Conservation (phyloP, 2,329 filamentous ascomycete species). For the Colletotrichum sp. region DNA sequence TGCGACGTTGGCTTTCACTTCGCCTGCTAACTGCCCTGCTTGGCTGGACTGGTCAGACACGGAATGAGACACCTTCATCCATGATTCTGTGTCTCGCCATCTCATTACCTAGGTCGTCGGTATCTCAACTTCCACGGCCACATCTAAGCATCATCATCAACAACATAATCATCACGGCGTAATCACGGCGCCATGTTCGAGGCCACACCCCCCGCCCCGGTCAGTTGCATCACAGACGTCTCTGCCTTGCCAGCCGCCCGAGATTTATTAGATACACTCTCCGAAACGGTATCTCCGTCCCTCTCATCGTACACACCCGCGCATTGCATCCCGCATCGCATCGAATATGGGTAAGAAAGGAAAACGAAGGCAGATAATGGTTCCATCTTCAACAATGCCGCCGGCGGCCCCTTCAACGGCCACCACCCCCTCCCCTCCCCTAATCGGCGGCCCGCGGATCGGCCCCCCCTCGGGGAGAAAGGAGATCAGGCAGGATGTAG, state of each 20-base stretch:
- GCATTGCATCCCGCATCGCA: not conserved
- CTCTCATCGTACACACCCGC: not conserved
- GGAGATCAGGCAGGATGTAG: not conserved
- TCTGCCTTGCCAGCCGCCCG: not conserved
- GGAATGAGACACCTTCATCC: not conserved
- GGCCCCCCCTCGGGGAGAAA: not conserved
- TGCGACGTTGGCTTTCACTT: not conserved
- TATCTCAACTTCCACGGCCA: not conserved
- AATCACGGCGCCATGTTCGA: not conserved
- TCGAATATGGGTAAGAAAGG: not conserved
- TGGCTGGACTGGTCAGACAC: not conserved
- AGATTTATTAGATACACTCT: not conserved
- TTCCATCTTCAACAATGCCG: not conserved
- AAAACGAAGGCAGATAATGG: not conserved
- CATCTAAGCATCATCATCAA: not conserved
- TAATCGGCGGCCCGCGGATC: not conserved
- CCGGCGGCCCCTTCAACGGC: not conserved
- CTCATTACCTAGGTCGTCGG: not conserved
- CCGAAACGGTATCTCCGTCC: not conserved
- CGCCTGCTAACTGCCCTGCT: not conserved
- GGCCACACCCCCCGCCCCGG: not conserved
- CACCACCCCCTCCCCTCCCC: not conserved
- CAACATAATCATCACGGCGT: not conserved
- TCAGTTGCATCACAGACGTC: not conserved
- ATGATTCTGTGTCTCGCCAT: not conserved